Evolutionary conservation across 2,329 filamentous ascomycete genomes (phyloP), one percentile per base, ranked within the genome.

Genomic region (Fusarium albidum): DNA sequence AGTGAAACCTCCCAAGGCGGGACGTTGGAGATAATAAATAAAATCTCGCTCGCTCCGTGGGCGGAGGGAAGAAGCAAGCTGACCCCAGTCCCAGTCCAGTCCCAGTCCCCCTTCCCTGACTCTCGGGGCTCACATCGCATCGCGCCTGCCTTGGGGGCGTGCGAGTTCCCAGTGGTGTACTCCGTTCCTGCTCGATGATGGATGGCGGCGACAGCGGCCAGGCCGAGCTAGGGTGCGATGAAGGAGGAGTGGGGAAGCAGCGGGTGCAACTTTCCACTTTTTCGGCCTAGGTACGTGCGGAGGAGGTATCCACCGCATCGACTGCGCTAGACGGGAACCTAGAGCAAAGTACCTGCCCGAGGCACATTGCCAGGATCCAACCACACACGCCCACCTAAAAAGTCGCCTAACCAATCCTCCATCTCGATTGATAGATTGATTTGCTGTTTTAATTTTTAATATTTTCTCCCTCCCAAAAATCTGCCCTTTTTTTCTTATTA

Each of bases 11-110:
- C 29, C 34, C 31, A 27, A 58, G 41, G 44, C 33, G 52, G 47
- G 52, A 44, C 18, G 28, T 51, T 43, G 57, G 57, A 55, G 57
- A 45, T 61, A 58, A 55, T 61, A 61, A 61, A 33, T 62, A 64
- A 60, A 62, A 46, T 52, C 42, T 52, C 47, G 40, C 40, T n/a
- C n/a, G n/a, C n/a, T n/a, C n/a, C n/a, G 44, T 33, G 55, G 54
- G 47, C 41, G 29, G 27, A 43, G 26, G 52, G 43, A 51, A 37
- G 49, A 52, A 21, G 17, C 32, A 46, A 34, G 37, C 46, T 37
- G 34, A 42, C 42, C 42, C 41, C 27, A 32, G 35, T 45, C 21
- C 21, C 21, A 21, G 21, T 21, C 21, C 21, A 21, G 21, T 52
- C 49, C 49, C 43, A 48, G 37, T 47, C 29, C 34, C 29, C 53